Evolutionary conservation across 2,329 filamentous ascomycete genomes (phyloP), one percentile per base, ranked within the genome.

Genomic region (Phialophora tarda): DNA sequence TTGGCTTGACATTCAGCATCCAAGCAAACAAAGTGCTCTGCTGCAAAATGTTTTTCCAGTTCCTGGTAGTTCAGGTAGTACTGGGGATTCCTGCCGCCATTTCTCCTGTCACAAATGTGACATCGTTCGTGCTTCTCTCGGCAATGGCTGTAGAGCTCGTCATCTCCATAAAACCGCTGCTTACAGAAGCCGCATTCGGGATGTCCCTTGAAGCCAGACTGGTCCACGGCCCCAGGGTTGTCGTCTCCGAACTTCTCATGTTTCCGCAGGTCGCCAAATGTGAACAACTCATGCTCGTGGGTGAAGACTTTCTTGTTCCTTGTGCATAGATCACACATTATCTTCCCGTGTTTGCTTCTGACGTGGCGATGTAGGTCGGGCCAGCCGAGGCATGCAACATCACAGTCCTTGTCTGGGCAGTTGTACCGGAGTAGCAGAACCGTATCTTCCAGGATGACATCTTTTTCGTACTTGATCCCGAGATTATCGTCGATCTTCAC

Each of bases 231-330:
- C 38, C 95, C 94, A 3, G 94, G 93, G 70, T 90, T 90, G 76
- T 98, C 92, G 74, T 99, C 95, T 65, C 95, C 95, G 69, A 90
- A 88, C 69, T 88, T 91, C 85, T 98, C 96, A 77, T 99, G 95
- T 74, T 88, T 91, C 72, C 91, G 88, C 58, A 98, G 83, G 72
- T 94, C 92, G 69, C 89, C 86, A 68, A 88, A 85, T 0, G 91
- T 90, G 77, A 97, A 98, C 1, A 99, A 84, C 69, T 96, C 92
- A 76, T 99, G 95, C 79, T 99, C 95, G 79, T 99, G 95, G 0
- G 95, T 97, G 74, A 99, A 99, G 38, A 97, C 93, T 76, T 97
- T 97, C 80, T 99, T 99, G 82, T 97, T 93, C 67, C 93, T 84
- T 6, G 93, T 91, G 79, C 93, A 97, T 11, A 97, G 83, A 77